Evolutionary conservation across 345 rosid genomes (phyloP).

Genomic region (Camelina sativa): DNA sequence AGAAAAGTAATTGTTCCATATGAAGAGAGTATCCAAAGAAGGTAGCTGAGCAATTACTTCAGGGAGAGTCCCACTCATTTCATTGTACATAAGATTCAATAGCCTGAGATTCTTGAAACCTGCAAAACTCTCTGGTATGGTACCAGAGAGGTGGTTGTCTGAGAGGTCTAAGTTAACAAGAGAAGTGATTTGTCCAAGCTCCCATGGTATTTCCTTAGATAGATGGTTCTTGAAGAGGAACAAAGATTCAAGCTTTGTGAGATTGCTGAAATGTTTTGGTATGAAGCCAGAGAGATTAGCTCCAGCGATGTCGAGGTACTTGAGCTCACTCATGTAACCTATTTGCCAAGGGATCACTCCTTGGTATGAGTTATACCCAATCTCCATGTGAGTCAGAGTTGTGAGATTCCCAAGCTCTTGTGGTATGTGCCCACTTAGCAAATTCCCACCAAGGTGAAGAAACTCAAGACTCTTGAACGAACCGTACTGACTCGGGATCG

Average conservation of each 20-base stretch:
- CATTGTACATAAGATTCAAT: constrained; percentile 85
- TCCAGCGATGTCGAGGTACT: constrained; percentile 86
- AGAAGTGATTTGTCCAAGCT: constrained; percentile 57
- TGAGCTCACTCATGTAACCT: constrained; percentile 77
- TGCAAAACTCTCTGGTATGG: constrained; percentile 76
- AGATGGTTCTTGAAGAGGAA: constrained; percentile 87
- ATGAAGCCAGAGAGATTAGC: constrained; percentile 79
- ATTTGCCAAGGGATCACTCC: constrained; percentile 81
- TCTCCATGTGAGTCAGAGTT: constrained; percentile 86
- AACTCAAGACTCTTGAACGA: constrained; percentile 71
- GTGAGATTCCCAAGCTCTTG: constrained; percentile 69
- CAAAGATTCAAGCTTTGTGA: constrained; percentile 79
- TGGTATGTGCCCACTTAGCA: constrained; percentile 66
- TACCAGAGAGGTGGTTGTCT: constrained; percentile 73
- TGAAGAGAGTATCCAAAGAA: constrained; percentile 71
- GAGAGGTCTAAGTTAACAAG: constrained; percentile 85
- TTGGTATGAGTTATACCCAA: constrained; percentile 81
- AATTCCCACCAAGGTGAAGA: constrained; percentile 85
- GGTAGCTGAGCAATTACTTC: constrained; percentile 76
- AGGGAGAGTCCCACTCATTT: constrained; percentile 83
- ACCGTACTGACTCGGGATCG: constrained; percentile 78
- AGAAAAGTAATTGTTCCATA: constrained; percentile 86
- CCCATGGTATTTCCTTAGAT: constrained; percentile 68
- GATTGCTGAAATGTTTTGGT: constrained; percentile 72
- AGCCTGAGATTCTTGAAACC: constrained; percentile 73